phyloP scores from a whole-genome alignment of 1,284 basidiomycete genomes.

The Phenoliferia sp. region DNA sequence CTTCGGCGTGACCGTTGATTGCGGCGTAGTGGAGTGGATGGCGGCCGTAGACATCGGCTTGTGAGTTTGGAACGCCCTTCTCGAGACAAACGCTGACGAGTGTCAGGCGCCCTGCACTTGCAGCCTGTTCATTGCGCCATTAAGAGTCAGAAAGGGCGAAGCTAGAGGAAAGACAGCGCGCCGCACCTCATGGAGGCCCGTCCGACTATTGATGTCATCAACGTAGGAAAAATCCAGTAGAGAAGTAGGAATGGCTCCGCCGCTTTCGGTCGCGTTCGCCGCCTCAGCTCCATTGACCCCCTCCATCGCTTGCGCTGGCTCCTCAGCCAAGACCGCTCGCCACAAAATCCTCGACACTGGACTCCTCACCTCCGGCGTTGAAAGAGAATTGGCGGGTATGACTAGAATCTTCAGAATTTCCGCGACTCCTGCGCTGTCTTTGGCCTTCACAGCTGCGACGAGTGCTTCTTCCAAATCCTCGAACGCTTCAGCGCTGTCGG shows the following conservation, averaged over 20 bases:
- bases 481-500: slow-evolving; percentile 51
- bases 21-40: slow-evolving; percentile 93
- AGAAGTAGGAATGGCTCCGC: slow-evolving; percentile 51
- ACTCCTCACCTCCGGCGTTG: slow-evolving; percentile 32
- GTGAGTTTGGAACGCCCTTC: slow-evolving; percentile 62
- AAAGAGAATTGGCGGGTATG: neutral
- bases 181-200: slow-evolving; percentile 78
- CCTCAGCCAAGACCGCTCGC: slow-evolving; percentile 78
- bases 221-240: slow-evolving; percentile 86
- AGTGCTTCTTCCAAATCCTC: slow-evolving; percentile 83
- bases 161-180: neutral
- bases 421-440: slow-evolving; percentile 23
- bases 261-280: neutral
- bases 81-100: slow-evolving; percentile 78
- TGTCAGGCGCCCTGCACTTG: slow-evolving; percentile 74
- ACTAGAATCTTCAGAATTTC: slow-evolving; percentile 25
- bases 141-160: neutral
- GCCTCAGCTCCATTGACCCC: neutral
- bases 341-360: slow-evolving; percentile 82
- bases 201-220: slow-evolving; percentile 95
- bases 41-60: slow-evolving; percentile 82
- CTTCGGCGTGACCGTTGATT: slow-evolving; percentile 77
- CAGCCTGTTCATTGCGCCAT: slow-evolving; percentile 44
- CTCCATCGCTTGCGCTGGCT: slow-evolving; percentile 41
- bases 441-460: slow-evolving; percentile 42